Evolutionary conservation across 78 protist genomes (phyloP).

Genomic region (Dictyostelium purpureum): DNA sequence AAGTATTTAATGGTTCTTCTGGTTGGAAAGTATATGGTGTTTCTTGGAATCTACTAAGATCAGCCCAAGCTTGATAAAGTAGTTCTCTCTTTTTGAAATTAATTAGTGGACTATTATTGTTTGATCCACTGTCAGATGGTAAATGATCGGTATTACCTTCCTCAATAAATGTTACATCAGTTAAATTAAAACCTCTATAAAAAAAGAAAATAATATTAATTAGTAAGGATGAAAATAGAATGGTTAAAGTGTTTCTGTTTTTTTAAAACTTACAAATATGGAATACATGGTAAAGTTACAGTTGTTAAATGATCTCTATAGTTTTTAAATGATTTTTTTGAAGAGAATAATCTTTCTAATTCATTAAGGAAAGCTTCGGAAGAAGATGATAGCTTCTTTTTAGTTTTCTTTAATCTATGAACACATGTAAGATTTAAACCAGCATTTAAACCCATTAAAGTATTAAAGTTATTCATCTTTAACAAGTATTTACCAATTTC

Average conservation of each 20-base stretch:
- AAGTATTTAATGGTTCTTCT: constrained; percentile 62
- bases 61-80: constrained; percentile 67
- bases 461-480: constrained; percentile 65
- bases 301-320: constrained; percentile 58
- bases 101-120: constrained; percentile 31
- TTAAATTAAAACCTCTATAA: constrained; percentile 52
- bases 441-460: constrained; percentile 79
- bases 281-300: constrained; percentile 47
- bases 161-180: constrained; percentile 83
- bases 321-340: constrained; percentile 75
- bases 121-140: too few species aligned
- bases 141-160: constrained; percentile 69
- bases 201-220: background rate
- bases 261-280: constrained; percentile 59
- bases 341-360: constrained; percentile 61
- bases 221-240: background rate
- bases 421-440: constrained; percentile 74
- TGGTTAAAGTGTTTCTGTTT: background rate
- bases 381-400: constrained; percentile 54
- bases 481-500: constrained; percentile 49
- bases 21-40: constrained; percentile 26
- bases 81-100: constrained; percentile 79
- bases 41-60: constrained; percentile 47
- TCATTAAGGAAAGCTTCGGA: constrained; percentile 13
- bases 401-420: constrained; percentile 73